Conservation (phyloP, 2,329 filamentous ascomycete genomes). For the Ceratocystis diversiconidia region DNA sequence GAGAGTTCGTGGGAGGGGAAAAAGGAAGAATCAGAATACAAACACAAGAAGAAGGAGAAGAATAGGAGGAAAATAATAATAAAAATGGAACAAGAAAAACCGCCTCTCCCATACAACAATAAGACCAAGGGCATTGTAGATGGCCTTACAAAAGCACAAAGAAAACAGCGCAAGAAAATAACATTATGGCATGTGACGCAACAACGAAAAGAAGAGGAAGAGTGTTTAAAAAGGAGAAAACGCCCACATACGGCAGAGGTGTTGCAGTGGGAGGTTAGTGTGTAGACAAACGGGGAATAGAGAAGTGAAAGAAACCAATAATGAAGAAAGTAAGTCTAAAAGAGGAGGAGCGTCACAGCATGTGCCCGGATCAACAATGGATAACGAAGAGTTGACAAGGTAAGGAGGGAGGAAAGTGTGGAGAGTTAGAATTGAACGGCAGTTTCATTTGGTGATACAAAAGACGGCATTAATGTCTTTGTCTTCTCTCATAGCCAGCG, state of each 20-base stretch:
- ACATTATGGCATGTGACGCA: background rate
- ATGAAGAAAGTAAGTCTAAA: slow-evolving; percentile 6
- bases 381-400: background rate
- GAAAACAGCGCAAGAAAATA: background rate
- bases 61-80: background rate
- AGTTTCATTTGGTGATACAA: background rate
- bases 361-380: background rate
- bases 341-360: slow-evolving; percentile 1
- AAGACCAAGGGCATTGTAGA: background rate
- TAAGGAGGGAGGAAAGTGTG: background rate
- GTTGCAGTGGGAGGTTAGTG: background rate
- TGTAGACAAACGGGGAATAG: background rate
- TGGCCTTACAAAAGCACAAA: background rate
- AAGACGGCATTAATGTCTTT: background rate
- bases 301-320: background rate
- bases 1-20: background rate
- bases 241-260: background rate
- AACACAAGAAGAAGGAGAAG: background rate
- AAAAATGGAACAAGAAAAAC: background rate
- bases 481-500: background rate
- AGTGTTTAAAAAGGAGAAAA: background rate
- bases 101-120: background rate
- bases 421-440: background rate
- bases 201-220: slow-evolving; percentile 1
- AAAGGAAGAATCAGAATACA: background rate